Evolutionary conservation across 495 filamentous ascomycete species (phyloP).

Genomic region (Penicillium bialowiezense): DNA sequence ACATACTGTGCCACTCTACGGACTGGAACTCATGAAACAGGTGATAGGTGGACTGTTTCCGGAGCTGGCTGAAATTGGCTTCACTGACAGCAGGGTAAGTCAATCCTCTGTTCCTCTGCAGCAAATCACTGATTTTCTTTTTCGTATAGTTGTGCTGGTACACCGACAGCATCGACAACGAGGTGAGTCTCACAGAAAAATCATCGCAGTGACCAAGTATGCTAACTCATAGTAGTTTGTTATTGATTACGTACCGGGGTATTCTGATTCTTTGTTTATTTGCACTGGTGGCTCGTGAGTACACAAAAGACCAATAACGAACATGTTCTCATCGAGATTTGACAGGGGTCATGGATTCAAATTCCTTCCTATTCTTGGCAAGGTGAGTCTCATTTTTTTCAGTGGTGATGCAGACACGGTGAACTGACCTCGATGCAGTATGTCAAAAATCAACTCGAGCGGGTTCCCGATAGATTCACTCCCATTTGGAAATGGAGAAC

Average conservation of each 20-base stretch:
- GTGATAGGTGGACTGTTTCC: conserved; percentile 15
- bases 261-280: conserved; percentile 11
- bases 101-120: neutral
- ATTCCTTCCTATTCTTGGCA: conserved; percentile 18
- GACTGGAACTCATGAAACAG: conserved; percentile 14
- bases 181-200: conserved; percentile 1
- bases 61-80: conserved; percentile 12
- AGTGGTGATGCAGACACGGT: neutral
- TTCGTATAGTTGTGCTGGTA: conserved; percentile 17
- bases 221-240: conserved; percentile 10
- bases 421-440: conserved; percentile 3
- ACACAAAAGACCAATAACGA: neutral
- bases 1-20: conserved; percentile 15
- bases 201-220: neutral
- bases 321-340: neutral
- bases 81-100: conserved; percentile 13
- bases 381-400: conserved; percentile 4
- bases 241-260: conserved; percentile 15
- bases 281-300: conserved; percentile 20
- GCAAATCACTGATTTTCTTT: neutral
- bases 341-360: conserved; percentile 16
- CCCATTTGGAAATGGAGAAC: conserved; percentile 16
- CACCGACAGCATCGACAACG: conserved; percentile 16
- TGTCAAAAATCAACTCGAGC: conserved; percentile 18
- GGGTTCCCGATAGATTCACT: conserved; percentile 12